Conservation (phyloP, 768 basidiomycete genomes). For the Porpolomopsis calyptriformis region DNA sequence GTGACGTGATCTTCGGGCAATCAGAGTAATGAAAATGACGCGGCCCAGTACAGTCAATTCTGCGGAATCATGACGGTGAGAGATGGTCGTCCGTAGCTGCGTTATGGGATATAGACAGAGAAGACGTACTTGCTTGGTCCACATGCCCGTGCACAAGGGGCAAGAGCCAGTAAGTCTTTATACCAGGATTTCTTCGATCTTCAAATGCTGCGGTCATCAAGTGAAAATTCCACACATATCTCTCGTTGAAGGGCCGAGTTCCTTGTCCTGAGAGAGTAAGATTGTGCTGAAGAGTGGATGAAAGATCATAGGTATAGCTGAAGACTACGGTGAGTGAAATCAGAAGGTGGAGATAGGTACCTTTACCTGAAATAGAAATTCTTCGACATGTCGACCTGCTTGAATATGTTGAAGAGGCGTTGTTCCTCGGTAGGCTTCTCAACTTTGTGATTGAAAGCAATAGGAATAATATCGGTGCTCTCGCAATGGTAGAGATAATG, state of each 20-base stretch:
- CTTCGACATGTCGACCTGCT: constrained; percentile 96
- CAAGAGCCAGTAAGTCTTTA: constrained; percentile 72
- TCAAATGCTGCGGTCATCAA: constrained; percentile 65
- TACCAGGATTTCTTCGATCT: constrained; percentile 26
- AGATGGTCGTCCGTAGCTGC: not conserved
- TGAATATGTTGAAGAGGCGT: constrained; percentile 81
- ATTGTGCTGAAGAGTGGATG: constrained; percentile 91
- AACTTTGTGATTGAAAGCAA: constrained; percentile 69
- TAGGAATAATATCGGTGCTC: constrained; percentile 71
- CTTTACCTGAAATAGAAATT: constrained; percentile 98
- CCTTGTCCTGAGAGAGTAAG: constrained; percentile 46
- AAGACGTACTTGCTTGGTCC: constrained; percentile 85
- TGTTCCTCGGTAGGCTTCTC: constrained; percentile 87
- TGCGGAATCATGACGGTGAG: constrained; percentile 21
- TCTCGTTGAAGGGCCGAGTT: constrained; percentile 67
- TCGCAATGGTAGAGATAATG: constrained; percentile 97
- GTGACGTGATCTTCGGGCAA: constrained; percentile 87
- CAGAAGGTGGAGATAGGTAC: not conserved
- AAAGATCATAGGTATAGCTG: constrained; percentile 94
- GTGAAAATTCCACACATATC: constrained; percentile 93
- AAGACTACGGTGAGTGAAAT: not conserved
- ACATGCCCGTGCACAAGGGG: constrained; percentile 94
- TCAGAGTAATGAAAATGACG: constrained; percentile 87
- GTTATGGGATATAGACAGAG: not conserved
- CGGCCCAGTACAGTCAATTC: constrained; percentile 86